A percentile compares a stretch with the other conserved stretches of the same genome.
phyloP scores from a whole-genome alignment of 2,329 filamentous ascomycete species.

The Arthrobotrys conoides region DNA sequence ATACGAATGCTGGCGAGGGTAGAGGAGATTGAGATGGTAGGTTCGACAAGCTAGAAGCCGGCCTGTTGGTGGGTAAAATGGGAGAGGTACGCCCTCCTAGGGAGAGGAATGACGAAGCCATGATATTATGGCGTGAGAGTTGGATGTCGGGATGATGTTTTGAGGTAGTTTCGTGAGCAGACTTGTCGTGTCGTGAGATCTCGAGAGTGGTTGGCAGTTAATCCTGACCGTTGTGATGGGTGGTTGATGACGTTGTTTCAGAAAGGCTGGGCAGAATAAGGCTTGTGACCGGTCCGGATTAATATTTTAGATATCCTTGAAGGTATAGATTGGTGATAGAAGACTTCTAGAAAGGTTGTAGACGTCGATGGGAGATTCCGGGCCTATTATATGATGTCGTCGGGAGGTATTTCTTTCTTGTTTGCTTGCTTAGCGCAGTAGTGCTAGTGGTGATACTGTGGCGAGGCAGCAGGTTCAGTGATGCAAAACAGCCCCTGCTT shows the following conservation, averaged over 20 bases:
- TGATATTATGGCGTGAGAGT: constrained; percentile 48
- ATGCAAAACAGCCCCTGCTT: constrained; percentile 38
- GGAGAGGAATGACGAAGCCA: constrained; percentile 54
- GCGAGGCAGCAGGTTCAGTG: constrained; percentile 20
- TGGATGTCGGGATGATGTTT: constrained; percentile 14
- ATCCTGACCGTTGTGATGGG: not conserved
- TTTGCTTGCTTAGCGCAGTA: not conserved
- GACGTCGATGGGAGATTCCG: constrained; percentile 19
- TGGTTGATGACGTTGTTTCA: constrained; percentile 18
- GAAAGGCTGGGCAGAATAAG: constrained; percentile 29
- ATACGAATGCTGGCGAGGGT: constrained; percentile 51
- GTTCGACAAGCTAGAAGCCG: constrained; percentile 45
- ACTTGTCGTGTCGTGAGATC: constrained; percentile 13
- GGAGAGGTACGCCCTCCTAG: constrained; percentile 55
- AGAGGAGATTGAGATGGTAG: constrained; percentile 44
- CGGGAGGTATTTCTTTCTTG: not conserved
- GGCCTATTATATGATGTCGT: constrained; percentile 32
- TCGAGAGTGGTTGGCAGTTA: constrained; percentile 3
- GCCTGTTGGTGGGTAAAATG: constrained; percentile 54
- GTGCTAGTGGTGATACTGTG: constrained; percentile 30
- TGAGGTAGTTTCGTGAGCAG: constrained; percentile 2
- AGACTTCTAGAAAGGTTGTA: constrained; percentile 24
- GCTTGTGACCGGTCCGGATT: constrained; percentile 20
- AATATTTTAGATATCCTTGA: not conserved
- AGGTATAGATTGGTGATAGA: not conserved